Percentiles rank a stretch among this genome's conserved stretches.
Evolutionary conservation across 108 stramenopile genomes (phyloP).

Genomic region (Skeletonema menzelii): DNA sequence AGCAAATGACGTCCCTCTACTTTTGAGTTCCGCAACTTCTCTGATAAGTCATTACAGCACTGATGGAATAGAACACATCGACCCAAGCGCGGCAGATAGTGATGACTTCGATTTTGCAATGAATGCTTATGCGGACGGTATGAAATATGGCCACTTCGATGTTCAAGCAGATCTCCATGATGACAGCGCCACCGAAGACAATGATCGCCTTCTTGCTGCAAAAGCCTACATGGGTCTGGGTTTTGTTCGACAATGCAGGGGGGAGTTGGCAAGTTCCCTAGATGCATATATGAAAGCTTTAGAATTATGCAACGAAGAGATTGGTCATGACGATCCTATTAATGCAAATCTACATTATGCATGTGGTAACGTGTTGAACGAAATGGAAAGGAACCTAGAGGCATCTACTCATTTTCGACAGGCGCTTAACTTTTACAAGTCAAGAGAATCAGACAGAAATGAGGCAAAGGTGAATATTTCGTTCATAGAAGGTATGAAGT

Average conservation of each 20-base stretch:
- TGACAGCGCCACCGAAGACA: slow-evolving; percentile 2
- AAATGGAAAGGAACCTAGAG: slow-evolving; percentile 64
- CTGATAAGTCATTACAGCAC: slow-evolving; percentile 9
- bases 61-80: slow-evolving; percentile 31
- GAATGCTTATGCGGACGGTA: slow-evolving; percentile 26
- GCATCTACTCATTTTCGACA: slow-evolving; percentile 35
- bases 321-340: slow-evolving; percentile 22
- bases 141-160: slow-evolving; percentile 35
- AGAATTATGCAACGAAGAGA: slow-evolving; percentile 27
- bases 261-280: slow-evolving; percentile 35
- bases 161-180: not conserved
- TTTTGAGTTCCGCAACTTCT: slow-evolving; percentile 18
- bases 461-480: slow-evolving; percentile 3
- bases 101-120: slow-evolving; percentile 47
- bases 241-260: slow-evolving; percentile 36
- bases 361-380: slow-evolving; percentile 65
- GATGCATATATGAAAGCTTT: slow-evolving; percentile 39
- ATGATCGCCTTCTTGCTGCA: slow-evolving; percentile 36
- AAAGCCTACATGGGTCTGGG: slow-evolving; percentile 47
- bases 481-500: slow-evolving; percentile 48
- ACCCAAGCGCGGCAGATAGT: slow-evolving; percentile 21
- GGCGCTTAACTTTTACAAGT: slow-evolving; percentile 33
- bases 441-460: slow-evolving; percentile 5
- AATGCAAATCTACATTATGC: slow-evolving; percentile 34
- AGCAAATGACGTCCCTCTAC: slow-evolving; percentile 14